Conservation (phyloP, 768 basidiomycete species). For the Pleurotus ostreatus region DNA sequence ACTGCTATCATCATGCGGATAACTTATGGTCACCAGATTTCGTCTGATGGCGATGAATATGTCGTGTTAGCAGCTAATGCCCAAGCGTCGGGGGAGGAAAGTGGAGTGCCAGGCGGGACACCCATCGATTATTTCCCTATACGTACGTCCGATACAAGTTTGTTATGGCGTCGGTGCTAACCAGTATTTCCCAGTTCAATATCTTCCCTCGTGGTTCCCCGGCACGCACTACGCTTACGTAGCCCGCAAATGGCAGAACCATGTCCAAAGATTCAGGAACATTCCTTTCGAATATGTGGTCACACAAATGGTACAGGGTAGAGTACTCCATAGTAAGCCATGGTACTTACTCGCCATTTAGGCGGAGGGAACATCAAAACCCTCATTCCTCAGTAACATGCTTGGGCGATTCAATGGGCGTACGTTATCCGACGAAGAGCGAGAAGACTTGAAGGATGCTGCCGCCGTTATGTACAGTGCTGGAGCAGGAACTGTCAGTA, state of each 20-base stretch:
- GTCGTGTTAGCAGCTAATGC: slow-evolving; percentile 8
- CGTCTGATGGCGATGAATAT: slow-evolving; percentile 14
- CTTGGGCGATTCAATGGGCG: background rate
- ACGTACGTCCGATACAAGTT: background rate
- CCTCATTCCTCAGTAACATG: no score
- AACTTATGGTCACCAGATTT: slow-evolving; percentile 15
- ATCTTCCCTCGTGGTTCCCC: slow-evolving; percentile 7
- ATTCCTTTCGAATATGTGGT: background rate
- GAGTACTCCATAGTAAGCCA: no score
- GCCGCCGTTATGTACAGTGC: background rate
- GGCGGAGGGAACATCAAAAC: no score
- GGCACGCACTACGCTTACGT: slow-evolving; percentile 2
- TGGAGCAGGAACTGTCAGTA: background rate
- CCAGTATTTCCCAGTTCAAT: background rate
- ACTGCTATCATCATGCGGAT: slow-evolving; percentile 14
- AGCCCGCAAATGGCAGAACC: background rate
- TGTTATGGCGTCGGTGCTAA: background rate
- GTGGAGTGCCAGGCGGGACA: slow-evolving; percentile 13
- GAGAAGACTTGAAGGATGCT: background rate
- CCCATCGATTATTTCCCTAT: slow-evolving; percentile 13
- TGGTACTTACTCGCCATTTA: no score
- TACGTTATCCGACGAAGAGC: background rate
- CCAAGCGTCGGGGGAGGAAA: background rate
- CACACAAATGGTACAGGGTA: background rate
- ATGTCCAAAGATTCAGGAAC: background rate